Conservation (phyloP, 108 stramenopile species). For the Stephanodiscus triporus region DNA sequence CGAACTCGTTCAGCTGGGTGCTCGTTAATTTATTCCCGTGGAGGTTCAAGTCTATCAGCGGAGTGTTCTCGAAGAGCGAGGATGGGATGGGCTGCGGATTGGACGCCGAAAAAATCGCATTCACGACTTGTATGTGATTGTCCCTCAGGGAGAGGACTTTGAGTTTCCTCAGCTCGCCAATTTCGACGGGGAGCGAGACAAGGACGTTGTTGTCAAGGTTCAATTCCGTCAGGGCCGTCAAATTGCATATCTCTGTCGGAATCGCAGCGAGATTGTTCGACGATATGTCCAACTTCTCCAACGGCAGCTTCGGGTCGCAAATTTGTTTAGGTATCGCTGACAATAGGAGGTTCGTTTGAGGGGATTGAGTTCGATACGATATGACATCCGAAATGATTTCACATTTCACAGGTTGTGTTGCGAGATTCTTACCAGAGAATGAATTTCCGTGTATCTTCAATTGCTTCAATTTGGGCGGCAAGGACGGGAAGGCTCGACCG, state of each 20-base stretch:
- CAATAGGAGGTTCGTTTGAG: not conserved
- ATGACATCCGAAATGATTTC: not conserved
- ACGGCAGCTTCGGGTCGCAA: constrained; percentile 13
- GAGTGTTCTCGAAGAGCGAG: constrained; percentile 66
- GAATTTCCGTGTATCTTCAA: constrained; percentile 62
- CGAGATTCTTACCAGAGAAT: constrained; percentile 25
- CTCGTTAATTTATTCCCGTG: constrained; percentile 80
- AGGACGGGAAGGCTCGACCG: constrained; percentile 32
- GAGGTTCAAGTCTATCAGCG: constrained; percentile 83
- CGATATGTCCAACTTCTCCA: constrained; percentile 78
- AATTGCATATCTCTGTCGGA: constrained; percentile 62
- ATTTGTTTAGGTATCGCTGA: constrained; percentile 7
- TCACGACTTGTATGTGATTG: constrained; percentile 61
- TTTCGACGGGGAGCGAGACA: constrained; percentile 59
- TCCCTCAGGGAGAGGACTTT: constrained; percentile 72
- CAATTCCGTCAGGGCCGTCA: constrained; percentile 65
- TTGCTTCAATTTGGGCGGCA: constrained; percentile 69
- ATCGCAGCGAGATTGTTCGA: constrained; percentile 65
- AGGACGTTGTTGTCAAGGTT: constrained; percentile 78
- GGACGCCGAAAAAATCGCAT: constrained; percentile 51
- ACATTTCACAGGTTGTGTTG: constrained; percentile 5
- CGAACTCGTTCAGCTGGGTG: constrained; percentile 80
- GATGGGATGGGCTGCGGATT: constrained; percentile 85
- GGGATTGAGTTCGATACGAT: no score
- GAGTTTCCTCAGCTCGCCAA: constrained; percentile 67